Evolutionary conservation across 2,329 filamentous ascomycete genomes (phyloP), one percentile per base, ranked within the genome.

Genomic region (Geosmithia morbida): DNA sequence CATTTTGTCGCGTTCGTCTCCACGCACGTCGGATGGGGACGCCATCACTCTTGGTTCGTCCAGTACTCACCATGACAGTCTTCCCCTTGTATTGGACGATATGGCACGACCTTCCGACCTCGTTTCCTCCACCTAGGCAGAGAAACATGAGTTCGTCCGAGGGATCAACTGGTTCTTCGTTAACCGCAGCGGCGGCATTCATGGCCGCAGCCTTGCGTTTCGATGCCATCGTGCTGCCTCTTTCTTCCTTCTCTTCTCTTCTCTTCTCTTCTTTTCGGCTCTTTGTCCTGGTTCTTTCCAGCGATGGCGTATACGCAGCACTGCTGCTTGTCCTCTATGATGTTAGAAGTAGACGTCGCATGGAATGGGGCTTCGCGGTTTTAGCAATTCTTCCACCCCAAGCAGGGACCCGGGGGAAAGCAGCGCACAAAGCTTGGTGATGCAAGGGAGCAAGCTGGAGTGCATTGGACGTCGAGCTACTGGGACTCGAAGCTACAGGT

Each of bases 51-150:
- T 8, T 26, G 8, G 22, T 26, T 26, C 22, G 22, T 26, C 22
- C n/a, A 16, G 26, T 37, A 6, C 59, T 56, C 70, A 94, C 88
- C 92, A 98, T 98, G 55, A 98, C 87, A 6, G 90, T 97, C 67
- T 98, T 98, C 51, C 92, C 92, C 68, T 97, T 98, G 76, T 98
- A 98, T 60, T 97, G 88, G 50, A 98, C 81, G 56, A 98, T 95
- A 62, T 98, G 92, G 65, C 92, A 97, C 54, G 92, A 97, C 54
- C 92, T 77, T 47, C 92, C 92, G 51, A 98, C 92, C 67, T 98
- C 92, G 64, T 96, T 97, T 55, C 92, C 92, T 51, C 92, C 92
- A 51, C 92, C 92, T 39, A 98, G 71, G 57, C 87, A 94, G 48
- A 95, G 76, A 59, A 98, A 98, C 69, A 88, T 85, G 49, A 98